These are phyloP conservation scores for Bipolaris victoriae DNA, from an alignment of 2,329 filamentous ascomycete genomes.

Conservation along the genomic window DNA sequence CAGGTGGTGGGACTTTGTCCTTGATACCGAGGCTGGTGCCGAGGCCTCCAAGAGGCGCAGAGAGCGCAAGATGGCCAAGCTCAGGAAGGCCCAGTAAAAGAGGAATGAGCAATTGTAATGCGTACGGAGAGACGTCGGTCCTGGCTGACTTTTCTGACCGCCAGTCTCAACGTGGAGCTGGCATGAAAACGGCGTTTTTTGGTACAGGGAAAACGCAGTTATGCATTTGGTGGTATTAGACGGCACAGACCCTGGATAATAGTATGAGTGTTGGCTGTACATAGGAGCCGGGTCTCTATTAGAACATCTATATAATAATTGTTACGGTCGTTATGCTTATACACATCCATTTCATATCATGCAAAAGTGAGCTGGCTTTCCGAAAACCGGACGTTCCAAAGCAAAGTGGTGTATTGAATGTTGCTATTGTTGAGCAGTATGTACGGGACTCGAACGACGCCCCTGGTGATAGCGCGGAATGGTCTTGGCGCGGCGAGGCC, in stretches of 20 bases:
- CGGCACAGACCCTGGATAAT: conserved; percentile 31
- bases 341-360: neutral
- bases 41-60: conserved; percentile 85
- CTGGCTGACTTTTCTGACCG: neutral
- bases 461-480: conserved; percentile 8
- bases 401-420: neutral
- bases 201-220: conserved; percentile 21
- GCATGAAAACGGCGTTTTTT: conserved; percentile 34
- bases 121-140: conserved; percentile 11
- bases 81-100: conserved; percentile 58
- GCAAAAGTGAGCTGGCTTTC: neutral
- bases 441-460: neutral
- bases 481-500: conserved; percentile 30
- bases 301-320: conserved; percentile 39
- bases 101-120: neutral
- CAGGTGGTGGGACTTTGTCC: conserved; percentile 95
- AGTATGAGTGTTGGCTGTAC: conserved; percentile 29
- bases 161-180: conserved; percentile 18
- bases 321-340: conserved; percentile 32
- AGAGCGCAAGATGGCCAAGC: conserved; percentile 72
- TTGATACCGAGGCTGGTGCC: conserved; percentile 91
- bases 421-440: neutral
- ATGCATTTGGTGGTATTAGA: conserved; percentile 25
- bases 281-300: conserved; percentile 26
- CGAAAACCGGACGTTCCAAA: neutral